Evolutionary conservation across 1,284 basidiomycete species (phyloP), one percentile per base, ranked within the genome.

Genomic region (Pseudozyma tsukubaensis): DNA sequence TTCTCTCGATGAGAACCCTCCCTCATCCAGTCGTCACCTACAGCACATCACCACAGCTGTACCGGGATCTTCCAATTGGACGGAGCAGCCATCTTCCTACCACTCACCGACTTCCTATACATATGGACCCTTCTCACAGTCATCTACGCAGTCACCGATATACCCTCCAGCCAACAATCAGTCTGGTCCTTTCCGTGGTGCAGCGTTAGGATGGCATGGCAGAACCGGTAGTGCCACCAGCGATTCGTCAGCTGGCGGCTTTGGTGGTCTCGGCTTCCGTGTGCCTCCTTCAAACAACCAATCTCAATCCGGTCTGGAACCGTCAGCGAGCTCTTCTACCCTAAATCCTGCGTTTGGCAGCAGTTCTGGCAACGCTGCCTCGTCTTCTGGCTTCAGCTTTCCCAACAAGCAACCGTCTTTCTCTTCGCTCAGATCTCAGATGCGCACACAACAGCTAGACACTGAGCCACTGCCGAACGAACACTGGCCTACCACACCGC

Each of bases 161-260:
- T 68, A 67, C 59, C 32, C 14, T 42, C 40, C 40, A 19, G 18
- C 65, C 5, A 53, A 68, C 36, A 47, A 54, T 40, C 57, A 59
- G 10, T 44, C 62, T 13, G 71, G 75, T 1, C 75, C 71, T 10
- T 77, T 77, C 24, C 72, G 72, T 16, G 72, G 72, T 21, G 71
- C 75, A 35, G 75, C 71, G 3, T 59, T 77, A 39, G 68, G 58
- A 19, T 67, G 60, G 64, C 75, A 77, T 48, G 72, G 64, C 11
- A 63, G 75, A 43, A 61, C 70, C 7, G 75, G 71, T 11, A 70
- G 67, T 18, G 71, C 54, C 6, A 74, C 71, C 44, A 74, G 75
- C 45, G 68, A 77, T 44, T 77, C 72, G 24, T 73, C 71, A 12
- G 66, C 71, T 1, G 72, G 71, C 2, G 75, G 75, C 19, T 63